phyloP scores from a whole-genome alignment of 2,329 filamentous ascomycete species.

The Paecilomyces formosus region DNA sequence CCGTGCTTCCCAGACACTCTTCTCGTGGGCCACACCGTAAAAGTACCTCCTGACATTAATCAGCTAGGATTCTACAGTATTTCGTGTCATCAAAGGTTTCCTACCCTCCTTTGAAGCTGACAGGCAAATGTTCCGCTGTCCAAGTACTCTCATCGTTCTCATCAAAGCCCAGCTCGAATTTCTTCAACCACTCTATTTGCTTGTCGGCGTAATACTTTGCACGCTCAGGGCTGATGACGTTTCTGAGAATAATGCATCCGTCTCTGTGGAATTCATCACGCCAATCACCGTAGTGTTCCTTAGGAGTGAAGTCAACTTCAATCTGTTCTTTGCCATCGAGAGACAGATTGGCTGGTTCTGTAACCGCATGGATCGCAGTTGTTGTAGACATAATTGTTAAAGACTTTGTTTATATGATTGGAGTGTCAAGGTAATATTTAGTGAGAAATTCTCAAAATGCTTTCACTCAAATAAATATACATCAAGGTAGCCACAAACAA shows the following conservation, averaged over 20 bases:
- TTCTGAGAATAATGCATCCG: slow-evolving; percentile 36
- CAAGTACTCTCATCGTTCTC: slow-evolving; percentile 33
- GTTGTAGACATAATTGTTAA: too few relatives aligned
- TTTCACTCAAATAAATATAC: too few relatives aligned
- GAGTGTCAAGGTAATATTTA: too few relatives aligned
- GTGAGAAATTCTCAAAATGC: too few relatives aligned
- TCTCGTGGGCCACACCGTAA: slow-evolving; percentile 36
- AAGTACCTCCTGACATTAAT: slow-evolving; percentile 34
- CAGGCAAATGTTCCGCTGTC: slow-evolving; percentile 37
- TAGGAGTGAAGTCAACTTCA: too few relatives aligned
- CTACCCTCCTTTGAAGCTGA: slow-evolving; percentile 36
- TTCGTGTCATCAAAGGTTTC: too few relatives aligned
- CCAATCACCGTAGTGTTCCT: slow-evolving; percentile 36
- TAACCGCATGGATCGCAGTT: too few relatives aligned
- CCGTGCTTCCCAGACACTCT: slow-evolving; percentile 38
- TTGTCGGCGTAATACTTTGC: slow-evolving; percentile 35
- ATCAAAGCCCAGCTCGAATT: slow-evolving; percentile 35
- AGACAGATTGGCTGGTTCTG: too few relatives aligned
- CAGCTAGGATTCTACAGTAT: too few relatives aligned
- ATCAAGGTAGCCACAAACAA: too few relatives aligned
- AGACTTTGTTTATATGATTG: too few relatives aligned
- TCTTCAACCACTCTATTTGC: slow-evolving; percentile 36
- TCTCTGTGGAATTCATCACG: slow-evolving; percentile 35
- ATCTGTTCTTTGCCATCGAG: too few relatives aligned
- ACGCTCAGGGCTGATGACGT: slow-evolving; percentile 28